Conservation (phyloP, 1,139 yeast genomes). For the Candida neerlandica region DNA sequence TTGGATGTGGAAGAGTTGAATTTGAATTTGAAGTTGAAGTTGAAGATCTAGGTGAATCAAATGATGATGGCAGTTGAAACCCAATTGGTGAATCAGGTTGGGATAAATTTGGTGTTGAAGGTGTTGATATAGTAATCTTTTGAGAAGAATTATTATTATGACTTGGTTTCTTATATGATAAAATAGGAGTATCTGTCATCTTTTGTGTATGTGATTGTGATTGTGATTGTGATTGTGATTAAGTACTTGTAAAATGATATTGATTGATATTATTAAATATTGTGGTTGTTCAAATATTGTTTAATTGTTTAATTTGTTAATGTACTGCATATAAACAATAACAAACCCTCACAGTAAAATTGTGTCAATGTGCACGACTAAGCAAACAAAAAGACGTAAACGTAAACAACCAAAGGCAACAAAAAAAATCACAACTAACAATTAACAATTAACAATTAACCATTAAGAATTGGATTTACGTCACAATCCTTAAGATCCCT, state of each 20-base stretch:
- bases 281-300: neutral
- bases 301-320: neutral
- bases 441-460: neutral
- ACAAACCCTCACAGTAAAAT: too few species aligned
- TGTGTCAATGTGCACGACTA: neutral
- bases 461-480: too few species aligned
- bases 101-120: conserved; percentile 5
- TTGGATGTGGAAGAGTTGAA: conserved; percentile 4
- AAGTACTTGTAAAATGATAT: too few species aligned
- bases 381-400: neutral
- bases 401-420: conserved; percentile 2
- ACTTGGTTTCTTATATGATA: conserved; percentile 33
- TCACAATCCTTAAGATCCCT: too few species aligned
- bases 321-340: too few species aligned
- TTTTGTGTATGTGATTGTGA: neutral
- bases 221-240: too few species aligned
- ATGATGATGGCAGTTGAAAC: conserved; percentile 15
- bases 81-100: conserved; percentile 8
- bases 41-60: conserved; percentile 9
- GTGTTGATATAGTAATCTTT: conserved; percentile 9
- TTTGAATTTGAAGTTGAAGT: conserved; percentile 11
- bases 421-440: neutral
- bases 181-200: conserved; percentile 27
- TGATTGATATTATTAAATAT: neutral
- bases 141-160: conserved; percentile 2